These are phyloP conservation scores for Peziza echinospora DNA, from an alignment of 495 filamentous ascomycete genomes.

Conservation along the genomic window DNA sequence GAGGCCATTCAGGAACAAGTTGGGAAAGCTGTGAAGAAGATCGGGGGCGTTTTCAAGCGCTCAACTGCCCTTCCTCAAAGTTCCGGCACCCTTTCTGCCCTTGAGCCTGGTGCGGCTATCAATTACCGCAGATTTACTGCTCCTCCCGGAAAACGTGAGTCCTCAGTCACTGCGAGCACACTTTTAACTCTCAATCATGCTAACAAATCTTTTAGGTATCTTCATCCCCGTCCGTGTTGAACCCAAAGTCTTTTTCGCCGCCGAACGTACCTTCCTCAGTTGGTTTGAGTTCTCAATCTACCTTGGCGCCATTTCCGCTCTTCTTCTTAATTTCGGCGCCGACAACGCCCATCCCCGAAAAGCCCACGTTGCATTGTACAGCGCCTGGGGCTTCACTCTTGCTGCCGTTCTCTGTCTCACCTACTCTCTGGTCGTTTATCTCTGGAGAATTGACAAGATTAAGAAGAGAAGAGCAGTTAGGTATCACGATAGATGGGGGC, in stretches of 20 bases:
- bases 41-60: not conserved
- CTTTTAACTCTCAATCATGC: not conserved
- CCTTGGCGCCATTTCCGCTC: constrained; percentile 74
- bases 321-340: constrained; percentile 67
- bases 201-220: constrained; percentile 33
- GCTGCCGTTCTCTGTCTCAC: constrained; percentile 50
- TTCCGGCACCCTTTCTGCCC: constrained; percentile 25
- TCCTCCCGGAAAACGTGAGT: constrained; percentile 62
- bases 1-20: constrained; percentile 29
- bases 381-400: constrained; percentile 58
- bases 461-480: constrained; percentile 55
- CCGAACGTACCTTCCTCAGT: constrained; percentile 83
- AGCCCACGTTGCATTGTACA: constrained; percentile 26
- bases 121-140: constrained; percentile 54
- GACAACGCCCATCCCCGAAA: constrained; percentile 22
- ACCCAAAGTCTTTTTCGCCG: constrained; percentile 93
- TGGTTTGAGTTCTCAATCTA: constrained; percentile 97
- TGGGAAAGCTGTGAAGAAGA: not conserved
- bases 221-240: constrained; percentile 90
- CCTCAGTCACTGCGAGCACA: no score
- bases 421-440: constrained; percentile 62
- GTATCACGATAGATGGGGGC: constrained; percentile 80
- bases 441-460: constrained; percentile 73
- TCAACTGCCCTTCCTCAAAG: constrained; percentile 17
- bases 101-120: constrained; percentile 24